Evolutionary conservation across 192 early-diverging fungal species (phyloP).

Genomic region (Coemansia sp.): DNA sequence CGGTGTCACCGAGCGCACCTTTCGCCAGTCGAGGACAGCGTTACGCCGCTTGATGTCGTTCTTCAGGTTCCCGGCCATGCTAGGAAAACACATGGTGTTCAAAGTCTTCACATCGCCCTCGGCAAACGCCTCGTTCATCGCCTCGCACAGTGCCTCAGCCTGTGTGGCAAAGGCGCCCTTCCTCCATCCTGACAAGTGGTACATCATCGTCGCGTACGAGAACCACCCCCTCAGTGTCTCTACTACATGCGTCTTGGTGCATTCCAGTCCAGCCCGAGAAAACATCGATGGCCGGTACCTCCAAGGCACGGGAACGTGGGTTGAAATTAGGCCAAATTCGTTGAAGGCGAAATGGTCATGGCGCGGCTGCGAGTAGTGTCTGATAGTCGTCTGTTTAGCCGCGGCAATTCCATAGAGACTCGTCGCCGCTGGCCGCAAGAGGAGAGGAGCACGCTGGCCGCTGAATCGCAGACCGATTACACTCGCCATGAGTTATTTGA

Average conservation of each 20-base stretch:
- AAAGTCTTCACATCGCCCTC: conserved; percentile 60
- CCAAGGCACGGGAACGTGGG: conserved; percentile 19
- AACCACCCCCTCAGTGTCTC: conserved; percentile 17
- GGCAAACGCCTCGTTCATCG: conserved; percentile 73
- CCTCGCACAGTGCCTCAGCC: conserved; percentile 63
- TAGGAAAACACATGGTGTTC: conserved; percentile 61
- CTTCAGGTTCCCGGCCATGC: conserved; percentile 64
- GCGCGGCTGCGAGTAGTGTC: conserved; percentile 26
- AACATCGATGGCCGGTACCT: conserved; percentile 19
- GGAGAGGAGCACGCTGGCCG: conserved; percentile 12
- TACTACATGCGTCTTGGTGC: neutral
- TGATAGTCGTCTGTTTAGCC: neutral
- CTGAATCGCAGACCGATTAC: conserved; percentile 18
- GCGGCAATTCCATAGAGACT: neutral
- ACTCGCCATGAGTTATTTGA: conserved; percentile 20
- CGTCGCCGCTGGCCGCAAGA: conserved; percentile 11
- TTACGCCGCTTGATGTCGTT: conserved; percentile 63
- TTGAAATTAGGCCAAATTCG: conserved; percentile 40
- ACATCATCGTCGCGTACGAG: conserved; percentile 25
- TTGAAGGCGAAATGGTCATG: conserved; percentile 30
- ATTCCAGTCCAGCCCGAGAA: conserved; percentile 10
- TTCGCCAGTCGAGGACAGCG: conserved; percentile 61
- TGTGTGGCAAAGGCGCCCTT: conserved; percentile 58
- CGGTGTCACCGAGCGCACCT: conserved; percentile 58
- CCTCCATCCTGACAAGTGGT: conserved; percentile 50